phyloP scores from a whole-genome alignment of 1,284 basidiomycete species.

The Ustilago cynodontis region DNA sequence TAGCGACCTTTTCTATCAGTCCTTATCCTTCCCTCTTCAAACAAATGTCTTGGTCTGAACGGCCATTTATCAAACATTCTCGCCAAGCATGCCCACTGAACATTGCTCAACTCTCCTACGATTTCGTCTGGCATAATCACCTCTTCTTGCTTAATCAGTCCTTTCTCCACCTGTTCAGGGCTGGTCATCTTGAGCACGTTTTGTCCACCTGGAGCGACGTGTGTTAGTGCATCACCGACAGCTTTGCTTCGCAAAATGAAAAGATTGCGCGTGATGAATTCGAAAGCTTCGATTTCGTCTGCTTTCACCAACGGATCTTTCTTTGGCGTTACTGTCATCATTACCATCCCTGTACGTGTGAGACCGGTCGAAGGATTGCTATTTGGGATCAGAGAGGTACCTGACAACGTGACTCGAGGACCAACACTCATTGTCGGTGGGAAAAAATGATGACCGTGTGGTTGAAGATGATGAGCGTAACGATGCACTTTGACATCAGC shows the following conservation, averaged over 20 bases:
- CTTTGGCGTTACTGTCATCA: slow-evolving; percentile 60
- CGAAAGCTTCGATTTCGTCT: slow-evolving; percentile 61
- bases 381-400: slow-evolving; percentile 52
- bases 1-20: slow-evolving; percentile 36
- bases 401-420: slow-evolving; percentile 49
- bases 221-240: slow-evolving; percentile 56
- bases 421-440: slow-evolving; percentile 56
- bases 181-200: slow-evolving; percentile 61
- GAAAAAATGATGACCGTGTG: slow-evolving; percentile 57
- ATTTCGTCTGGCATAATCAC: slow-evolving; percentile 51
- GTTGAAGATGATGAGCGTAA: slow-evolving; percentile 41
- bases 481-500: slow-evolving; percentile 41
- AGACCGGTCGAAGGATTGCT: slow-evolving; percentile 55
- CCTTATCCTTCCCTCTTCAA: slow-evolving; percentile 57
- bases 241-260: slow-evolving; percentile 59
- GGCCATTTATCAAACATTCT: slow-evolving; percentile 67
- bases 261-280: slow-evolving; percentile 63
- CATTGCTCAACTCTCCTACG: slow-evolving; percentile 57
- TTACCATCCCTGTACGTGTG: slow-evolving; percentile 50
- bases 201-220: slow-evolving; percentile 62
- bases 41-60: slow-evolving; percentile 60
- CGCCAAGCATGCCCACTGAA: slow-evolving; percentile 63
- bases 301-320: slow-evolving; percentile 38
- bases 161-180: slow-evolving; percentile 37
- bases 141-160: slow-evolving; percentile 36